phyloP scores from a whole-genome alignment of 177 flowering plant species.

The Tripterygium wilfordii region DNA sequence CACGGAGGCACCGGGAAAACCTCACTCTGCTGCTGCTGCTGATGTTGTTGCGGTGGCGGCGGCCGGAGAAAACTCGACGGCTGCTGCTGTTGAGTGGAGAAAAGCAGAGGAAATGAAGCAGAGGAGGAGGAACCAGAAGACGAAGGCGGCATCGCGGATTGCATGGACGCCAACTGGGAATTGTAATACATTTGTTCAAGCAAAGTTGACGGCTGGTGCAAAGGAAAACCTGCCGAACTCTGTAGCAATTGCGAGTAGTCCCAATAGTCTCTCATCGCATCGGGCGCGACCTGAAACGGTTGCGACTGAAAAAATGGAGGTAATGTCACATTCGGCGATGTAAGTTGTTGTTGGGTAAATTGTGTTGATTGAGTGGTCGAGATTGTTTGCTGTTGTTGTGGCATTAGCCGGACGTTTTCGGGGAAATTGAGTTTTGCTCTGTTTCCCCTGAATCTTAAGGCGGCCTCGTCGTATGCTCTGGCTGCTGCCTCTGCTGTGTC shows the following conservation, averaged over 20 bases:
- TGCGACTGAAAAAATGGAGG: constrained; percentile 15
- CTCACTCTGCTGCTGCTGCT: constrained; percentile 11
- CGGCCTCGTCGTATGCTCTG: constrained; percentile 77
- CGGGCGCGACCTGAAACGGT: constrained; percentile 10
- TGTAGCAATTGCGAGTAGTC: constrained; percentile 38
- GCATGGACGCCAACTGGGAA: constrained; percentile 14
- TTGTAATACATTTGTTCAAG: constrained; percentile 26
- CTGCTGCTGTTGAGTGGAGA: constrained; percentile 12
- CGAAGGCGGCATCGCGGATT: constrained; percentile 1
- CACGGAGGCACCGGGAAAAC: constrained; percentile 22
- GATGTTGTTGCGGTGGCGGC: constrained; percentile 21
- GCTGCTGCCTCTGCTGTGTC: constrained; percentile 80
- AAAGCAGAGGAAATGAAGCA: constrained; percentile 24
- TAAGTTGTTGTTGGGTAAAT: background rate
- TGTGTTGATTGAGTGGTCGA: constrained; percentile 12
- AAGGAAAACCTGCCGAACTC: constrained; percentile 17
- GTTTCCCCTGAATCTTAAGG: constrained; percentile 69
- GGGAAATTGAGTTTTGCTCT: constrained; percentile 77
- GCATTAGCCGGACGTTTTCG: constrained; percentile 28
- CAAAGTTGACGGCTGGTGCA: constrained; percentile 12
- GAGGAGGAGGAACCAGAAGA: constrained; percentile 15
- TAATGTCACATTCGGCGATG: background rate
- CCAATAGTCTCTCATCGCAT: constrained; percentile 22
- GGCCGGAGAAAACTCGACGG: constrained; percentile 19
- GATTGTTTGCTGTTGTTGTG: constrained; percentile 14